Evolutionary conservation across 805 yeast genomes (phyloP).

Genomic region (Candida loeiensis): DNA sequence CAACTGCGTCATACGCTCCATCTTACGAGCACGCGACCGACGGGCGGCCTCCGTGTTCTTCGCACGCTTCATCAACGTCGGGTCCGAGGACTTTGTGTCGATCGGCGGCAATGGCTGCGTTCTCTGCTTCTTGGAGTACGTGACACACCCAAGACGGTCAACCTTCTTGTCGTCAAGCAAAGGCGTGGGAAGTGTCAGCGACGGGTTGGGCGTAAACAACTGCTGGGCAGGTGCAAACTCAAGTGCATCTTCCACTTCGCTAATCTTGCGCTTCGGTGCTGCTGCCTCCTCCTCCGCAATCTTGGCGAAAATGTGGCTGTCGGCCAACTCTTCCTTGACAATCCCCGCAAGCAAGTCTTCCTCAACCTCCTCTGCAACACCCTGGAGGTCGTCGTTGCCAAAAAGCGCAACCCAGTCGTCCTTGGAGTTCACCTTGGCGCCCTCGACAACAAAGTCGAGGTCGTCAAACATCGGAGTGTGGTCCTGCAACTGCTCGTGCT

Average conservation of each 20-base stretch:
- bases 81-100: conserved; percentile 54
- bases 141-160: conserved; percentile 72
- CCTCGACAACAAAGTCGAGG: conserved; percentile 40
- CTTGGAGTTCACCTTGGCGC: conserved; percentile 34
- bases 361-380: conserved; percentile 13
- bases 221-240: conserved; percentile 12
- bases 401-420: conserved; percentile 66
- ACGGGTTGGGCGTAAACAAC: conserved; percentile 28
- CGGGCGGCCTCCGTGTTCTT: conserved; percentile 98
- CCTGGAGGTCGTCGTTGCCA: conserved; percentile 21
- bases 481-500: conserved; percentile 31
- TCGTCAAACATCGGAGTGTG: conserved; percentile 63
- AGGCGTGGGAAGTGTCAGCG: conserved; percentile 34
- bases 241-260: conserved; percentile 4
- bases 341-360: conserved; percentile 12
- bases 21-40: conserved; percentile 88
- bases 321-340: conserved; percentile 10
- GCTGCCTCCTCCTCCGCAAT: conserved; percentile 9
- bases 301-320: conserved; percentile 8
- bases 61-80: conserved; percentile 82
- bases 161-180: conserved; percentile 34
- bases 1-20: conserved; percentile 80
- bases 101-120: conserved; percentile 69
- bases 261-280: conserved; percentile 12
- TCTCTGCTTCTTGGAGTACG: conserved; percentile 78